Percentiles rank a stretch among this genome's conserved stretches.
Conservation (phyloP, 2,329 filamentous ascomycete species). For the Colletotrichum tamarilloi region DNA sequence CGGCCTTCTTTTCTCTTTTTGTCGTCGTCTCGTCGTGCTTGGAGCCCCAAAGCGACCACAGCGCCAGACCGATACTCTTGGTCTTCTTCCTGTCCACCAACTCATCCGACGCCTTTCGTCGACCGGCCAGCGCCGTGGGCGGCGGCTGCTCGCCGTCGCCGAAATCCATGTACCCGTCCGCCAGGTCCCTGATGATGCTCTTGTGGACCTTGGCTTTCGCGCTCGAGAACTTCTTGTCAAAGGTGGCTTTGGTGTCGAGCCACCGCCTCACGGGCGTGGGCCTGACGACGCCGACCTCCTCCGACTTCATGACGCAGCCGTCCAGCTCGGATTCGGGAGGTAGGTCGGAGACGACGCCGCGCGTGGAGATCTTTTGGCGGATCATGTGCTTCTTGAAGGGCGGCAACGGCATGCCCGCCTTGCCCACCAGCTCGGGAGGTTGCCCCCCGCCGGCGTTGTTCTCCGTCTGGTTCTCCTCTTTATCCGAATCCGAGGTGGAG, state of each 20-base stretch:
- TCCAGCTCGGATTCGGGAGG: constrained; percentile 72
- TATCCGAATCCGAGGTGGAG: constrained; percentile 58
- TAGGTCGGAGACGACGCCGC: constrained; percentile 79
- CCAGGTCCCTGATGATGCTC: constrained; percentile 78
- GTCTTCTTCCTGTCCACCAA: constrained; percentile 65
- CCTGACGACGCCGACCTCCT: constrained; percentile 83
- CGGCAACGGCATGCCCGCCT: constrained; percentile 85
- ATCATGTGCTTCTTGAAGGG: constrained; percentile 90
- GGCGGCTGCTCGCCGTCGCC: constrained; percentile 81
- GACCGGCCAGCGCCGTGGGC: constrained; percentile 82
- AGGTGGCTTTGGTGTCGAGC: constrained; percentile 78
- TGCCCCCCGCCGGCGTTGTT: constrained; percentile 22
- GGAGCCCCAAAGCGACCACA: constrained; percentile 91
- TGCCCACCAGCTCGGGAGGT: constrained; percentile 70
- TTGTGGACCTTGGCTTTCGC: constrained; percentile 79
- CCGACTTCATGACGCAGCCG: constrained; percentile 70
- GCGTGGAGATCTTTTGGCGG: constrained; percentile 83
- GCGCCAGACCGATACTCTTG: constrained; percentile 79
- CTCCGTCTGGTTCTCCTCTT: constrained; percentile 40
- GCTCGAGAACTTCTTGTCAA: constrained; percentile 78
- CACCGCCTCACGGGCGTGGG: constrained; percentile 83
- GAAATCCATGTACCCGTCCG: constrained; percentile 77
- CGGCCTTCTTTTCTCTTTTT: constrained; percentile 64
- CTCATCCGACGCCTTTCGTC: constrained; percentile 63
- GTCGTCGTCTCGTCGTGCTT: constrained; percentile 87